Evolutionary conservation across 495 filamentous ascomycete genomes (phyloP).

Genomic region (Apodospora peruviana): DNA sequence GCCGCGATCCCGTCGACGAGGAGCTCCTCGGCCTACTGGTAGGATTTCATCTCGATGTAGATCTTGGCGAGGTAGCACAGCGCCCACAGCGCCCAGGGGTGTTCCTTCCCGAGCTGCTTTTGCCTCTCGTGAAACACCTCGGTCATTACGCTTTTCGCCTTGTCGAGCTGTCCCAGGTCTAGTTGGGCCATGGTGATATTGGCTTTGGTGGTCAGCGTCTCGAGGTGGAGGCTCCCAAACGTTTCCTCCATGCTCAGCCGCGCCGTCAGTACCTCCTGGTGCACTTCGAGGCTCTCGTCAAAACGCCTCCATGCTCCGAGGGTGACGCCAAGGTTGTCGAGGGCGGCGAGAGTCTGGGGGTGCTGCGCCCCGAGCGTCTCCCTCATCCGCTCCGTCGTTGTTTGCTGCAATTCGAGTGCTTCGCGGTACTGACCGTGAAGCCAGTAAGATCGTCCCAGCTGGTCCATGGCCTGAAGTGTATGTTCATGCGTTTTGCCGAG

Average conservation of each 20-base stretch:
- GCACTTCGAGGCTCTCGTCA: conserved; percentile 3
- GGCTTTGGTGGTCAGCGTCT: conserved; percentile 5
- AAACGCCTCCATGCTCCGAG: conserved; percentile 1
- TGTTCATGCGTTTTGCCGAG: background rate
- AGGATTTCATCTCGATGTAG: background rate
- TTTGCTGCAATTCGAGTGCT: conserved; percentile 3
- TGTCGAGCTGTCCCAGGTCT: background rate
- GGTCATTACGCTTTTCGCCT: background rate
- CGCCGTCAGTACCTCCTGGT: conserved; percentile 1
- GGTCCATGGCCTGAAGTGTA: conserved; percentile 4
- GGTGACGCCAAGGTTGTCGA: conserved; percentile 6
- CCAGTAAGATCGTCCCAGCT: conserved; percentile 4
- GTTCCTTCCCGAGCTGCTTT: conserved; percentile 7
- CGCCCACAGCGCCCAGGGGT: conserved; percentile 7
- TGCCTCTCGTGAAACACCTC: conserved; percentile 2
- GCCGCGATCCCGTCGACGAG: conserved; percentile 2
- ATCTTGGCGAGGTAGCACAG: conserved; percentile 8
- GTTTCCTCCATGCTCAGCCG: background rate
- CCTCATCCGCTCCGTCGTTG: conserved; percentile 1
- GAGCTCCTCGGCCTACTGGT: conserved; percentile 1
- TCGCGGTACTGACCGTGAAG: conserved; percentile 5
- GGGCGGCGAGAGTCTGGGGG: conserved; percentile 1
- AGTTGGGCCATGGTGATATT: conserved; percentile 4
- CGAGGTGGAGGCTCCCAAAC: background rate
- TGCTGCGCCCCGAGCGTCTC: background rate